Evolutionary conservation across 176 grass and related monocot species (phyloP), one percentile per base, ranked within the genome.

Genomic region (Rhipidocladum racemiflorum): DNA sequence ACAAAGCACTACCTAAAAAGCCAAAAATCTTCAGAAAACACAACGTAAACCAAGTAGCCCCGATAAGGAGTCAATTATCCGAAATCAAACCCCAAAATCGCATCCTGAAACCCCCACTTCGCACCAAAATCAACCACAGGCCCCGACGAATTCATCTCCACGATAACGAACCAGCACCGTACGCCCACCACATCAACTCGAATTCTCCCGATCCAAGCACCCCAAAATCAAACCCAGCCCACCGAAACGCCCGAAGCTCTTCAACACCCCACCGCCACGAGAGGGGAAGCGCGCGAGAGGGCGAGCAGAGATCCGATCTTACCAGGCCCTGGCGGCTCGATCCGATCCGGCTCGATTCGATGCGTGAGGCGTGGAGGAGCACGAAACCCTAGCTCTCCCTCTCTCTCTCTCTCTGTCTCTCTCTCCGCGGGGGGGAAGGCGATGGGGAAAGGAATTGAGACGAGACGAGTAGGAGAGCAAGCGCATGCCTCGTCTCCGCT

Each of bases 401-500:
- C 69, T 67, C n/a, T 13, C 36, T 9, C 40, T 66, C 76, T 59
- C 44, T 15, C 50, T 29, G 62, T 68, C 62, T 13, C 13, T 14
- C 42, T 49, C 27, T 21, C 1, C 9, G 65, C 72, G 54, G 28
- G 54, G 59, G 21, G 7, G 30, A 53, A 53, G 81, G 60, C 61
- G 68, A 40, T 21, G 28, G 46, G 74, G 61, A 70, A 70, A 72
- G 48, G 18, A 48, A n/a, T n/a, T n/a, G 65, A 20, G 76, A 32
- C 61, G 75, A 14, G 55, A 10, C 68, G 73, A 70, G 28, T 0
- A 38, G 57, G 53, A 4, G 44, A 48, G 49, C 42, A 30, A 34
- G 70, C 87, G 82, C 77, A 63, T 86, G 78, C 66, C 69, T 66
- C 72, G 48, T 40, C 72, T 77, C 65, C 78, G 60, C 78, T 77